phyloP scores from a whole-genome alignment of 495 filamentous ascomycete genomes.

The Platismatia glauca region DNA sequence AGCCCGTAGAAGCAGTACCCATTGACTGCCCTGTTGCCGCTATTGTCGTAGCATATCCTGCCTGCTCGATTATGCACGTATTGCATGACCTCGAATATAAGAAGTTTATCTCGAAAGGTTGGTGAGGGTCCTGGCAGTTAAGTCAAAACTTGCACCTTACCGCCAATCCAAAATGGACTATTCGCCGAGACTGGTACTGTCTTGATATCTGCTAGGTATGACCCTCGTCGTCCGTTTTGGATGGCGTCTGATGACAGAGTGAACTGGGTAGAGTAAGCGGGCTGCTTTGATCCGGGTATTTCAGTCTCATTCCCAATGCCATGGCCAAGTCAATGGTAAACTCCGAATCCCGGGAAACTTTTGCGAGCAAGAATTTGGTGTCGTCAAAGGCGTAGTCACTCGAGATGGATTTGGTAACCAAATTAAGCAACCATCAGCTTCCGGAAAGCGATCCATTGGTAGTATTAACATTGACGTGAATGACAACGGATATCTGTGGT shows the following conservation, averaged over 20 bases:
- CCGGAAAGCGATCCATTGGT: not conserved
- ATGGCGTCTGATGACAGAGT: not conserved
- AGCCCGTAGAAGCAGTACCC: not conserved
- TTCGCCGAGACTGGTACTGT: not conserved
- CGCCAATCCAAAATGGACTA: not conserved
- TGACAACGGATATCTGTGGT: not conserved
- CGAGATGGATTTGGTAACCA: not conserved
- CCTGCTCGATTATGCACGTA: not conserved
- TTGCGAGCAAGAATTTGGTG: not conserved
- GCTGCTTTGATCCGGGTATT: not conserved
- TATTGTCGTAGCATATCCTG: not conserved
- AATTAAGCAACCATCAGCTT: not conserved
- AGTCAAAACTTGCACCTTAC: not conserved
- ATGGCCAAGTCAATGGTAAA: constrained; percentile 5
- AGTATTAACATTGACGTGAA: not conserved
- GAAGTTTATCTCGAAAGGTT: not conserved
- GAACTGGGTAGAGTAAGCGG: not conserved
- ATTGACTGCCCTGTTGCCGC: not conserved
- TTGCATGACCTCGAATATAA: not conserved
- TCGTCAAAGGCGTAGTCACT: not conserved
- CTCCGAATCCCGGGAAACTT: not conserved
- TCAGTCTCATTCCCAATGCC: not conserved
- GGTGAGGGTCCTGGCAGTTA: not conserved
- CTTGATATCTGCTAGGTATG: not conserved
- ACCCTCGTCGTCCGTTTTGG: too few species aligned